These are phyloP conservation scores for Colletotrichum sp. DNA, from an alignment of 2,329 filamentous ascomycete species.

Conservation along the genomic window DNA sequence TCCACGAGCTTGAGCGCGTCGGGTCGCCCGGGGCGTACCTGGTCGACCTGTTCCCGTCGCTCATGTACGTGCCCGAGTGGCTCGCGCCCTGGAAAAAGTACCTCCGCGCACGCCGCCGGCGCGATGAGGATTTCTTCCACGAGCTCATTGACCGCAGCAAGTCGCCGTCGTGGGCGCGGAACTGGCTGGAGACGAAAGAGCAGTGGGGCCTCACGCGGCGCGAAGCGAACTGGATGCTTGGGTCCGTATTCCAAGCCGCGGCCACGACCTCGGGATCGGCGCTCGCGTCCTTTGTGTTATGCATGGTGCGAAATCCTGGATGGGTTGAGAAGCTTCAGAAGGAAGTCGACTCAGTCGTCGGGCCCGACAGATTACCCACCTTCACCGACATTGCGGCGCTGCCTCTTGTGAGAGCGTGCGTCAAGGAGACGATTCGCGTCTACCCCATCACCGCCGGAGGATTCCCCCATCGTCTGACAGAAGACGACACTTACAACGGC, in stretches of 20 bases:
- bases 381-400: conserved; percentile 40
- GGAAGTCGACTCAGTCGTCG: conserved; percentile 44
- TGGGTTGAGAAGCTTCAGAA: conserved; percentile 39
- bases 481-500: conserved; percentile 57
- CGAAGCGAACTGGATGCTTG: conserved; percentile 33
- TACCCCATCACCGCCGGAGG: conserved; percentile 47
- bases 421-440: conserved; percentile 54
- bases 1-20: conserved; percentile 37
- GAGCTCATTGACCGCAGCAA: conserved; percentile 14
- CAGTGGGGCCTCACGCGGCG: conserved; percentile 22
- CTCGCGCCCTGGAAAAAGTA: conserved; percentile 28
- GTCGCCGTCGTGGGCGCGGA: conserved; percentile 5
- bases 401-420: conserved; percentile 41
- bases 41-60: conserved; percentile 35
- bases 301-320: conserved; percentile 34
- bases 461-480: conserved; percentile 55
- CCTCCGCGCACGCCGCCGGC: conserved; percentile 17
- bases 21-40: conserved; percentile 33
- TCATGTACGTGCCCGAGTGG: conserved; percentile 31
- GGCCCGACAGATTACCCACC: conserved; percentile 35
- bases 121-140: conserved; percentile 10
- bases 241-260: conserved; percentile 39
- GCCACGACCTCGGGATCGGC: conserved; percentile 39
- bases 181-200: background rate
- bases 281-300: conserved; percentile 29